Evolutionary conservation across 2,329 filamentous ascomycete genomes (phyloP).

Genomic region (Cladosporium sp.): DNA sequence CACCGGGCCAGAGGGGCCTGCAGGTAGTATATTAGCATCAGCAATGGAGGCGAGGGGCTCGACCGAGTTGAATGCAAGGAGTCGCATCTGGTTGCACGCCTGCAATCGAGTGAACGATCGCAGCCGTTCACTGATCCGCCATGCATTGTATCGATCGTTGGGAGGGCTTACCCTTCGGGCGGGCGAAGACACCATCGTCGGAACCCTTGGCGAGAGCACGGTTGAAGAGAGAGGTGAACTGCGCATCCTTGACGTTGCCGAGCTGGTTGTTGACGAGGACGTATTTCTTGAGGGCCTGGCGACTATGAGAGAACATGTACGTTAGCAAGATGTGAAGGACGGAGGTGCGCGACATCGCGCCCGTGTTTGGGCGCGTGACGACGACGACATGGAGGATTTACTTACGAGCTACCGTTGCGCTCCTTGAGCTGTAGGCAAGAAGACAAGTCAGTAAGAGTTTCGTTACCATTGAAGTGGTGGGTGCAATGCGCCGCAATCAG

Average conservation of each 20-base stretch:
- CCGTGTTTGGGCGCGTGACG: background rate
- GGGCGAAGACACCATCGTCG: conserved; percentile 78
- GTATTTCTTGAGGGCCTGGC: conserved; percentile 70
- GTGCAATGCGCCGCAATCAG: conserved; percentile 1
- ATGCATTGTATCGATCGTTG: conserved; percentile 19
- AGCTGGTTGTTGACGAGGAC: conserved; percentile 65
- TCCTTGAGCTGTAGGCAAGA: conserved; percentile 57
- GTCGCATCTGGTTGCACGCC: background rate
- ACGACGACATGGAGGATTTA: background rate
- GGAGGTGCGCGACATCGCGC: background rate
- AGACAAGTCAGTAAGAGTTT: conserved; percentile 43
- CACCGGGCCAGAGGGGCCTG: conserved; percentile 78
- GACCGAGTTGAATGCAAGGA: background rate
- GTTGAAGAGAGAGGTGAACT: conserved; percentile 75
- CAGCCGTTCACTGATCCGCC: background rate
- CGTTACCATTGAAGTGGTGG: conserved; percentile 7
- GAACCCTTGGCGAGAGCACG: conserved; percentile 75
- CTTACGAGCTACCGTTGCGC: conserved; percentile 44
- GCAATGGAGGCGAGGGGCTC: background rate
- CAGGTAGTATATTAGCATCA: conserved; percentile 19
- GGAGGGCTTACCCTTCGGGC: conserved; percentile 72
- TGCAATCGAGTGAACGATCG: background rate
- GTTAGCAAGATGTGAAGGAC: background rate
- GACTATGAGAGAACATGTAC: conserved; percentile 39
- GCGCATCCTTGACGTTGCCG: conserved; percentile 44